Conservation (phyloP, 306 rosid genomes). For the Clitoria ternatea region DNA sequence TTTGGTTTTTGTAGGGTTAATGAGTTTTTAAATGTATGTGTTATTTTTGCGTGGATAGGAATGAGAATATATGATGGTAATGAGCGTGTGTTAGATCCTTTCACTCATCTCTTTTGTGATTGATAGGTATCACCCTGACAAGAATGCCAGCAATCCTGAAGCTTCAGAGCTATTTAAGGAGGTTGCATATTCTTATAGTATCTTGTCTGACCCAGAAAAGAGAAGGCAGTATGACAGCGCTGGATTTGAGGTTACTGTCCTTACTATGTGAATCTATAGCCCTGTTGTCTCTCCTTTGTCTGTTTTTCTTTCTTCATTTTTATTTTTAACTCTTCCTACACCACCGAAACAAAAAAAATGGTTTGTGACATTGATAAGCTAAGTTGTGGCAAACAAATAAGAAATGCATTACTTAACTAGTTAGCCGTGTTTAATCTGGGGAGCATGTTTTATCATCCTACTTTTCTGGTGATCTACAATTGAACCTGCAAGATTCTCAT, state of each 20-base stretch:
- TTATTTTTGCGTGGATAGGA: constrained; percentile 3
- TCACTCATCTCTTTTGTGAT: constrained; percentile 4
- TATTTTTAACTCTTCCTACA: not conserved
- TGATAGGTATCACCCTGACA: constrained; percentile 94
- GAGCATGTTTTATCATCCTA: constrained; percentile 5
- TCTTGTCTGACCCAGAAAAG: constrained; percentile 96
- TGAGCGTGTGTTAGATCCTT: constrained; percentile 1
- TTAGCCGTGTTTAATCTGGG: not conserved
- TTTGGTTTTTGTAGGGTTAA: constrained; percentile 2
- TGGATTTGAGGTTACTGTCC: constrained; percentile 76
- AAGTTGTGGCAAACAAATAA: not conserved
- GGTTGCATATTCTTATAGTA: constrained; percentile 90
- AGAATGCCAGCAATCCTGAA: constrained; percentile 86
- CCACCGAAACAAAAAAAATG: not conserved
- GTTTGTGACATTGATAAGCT: not conserved
- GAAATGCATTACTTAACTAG: not conserved
- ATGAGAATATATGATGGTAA: not conserved
- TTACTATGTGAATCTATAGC: constrained; percentile 8
- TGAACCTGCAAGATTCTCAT: not conserved
- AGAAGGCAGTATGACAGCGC: constrained; percentile 93
- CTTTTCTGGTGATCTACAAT: not conserved
- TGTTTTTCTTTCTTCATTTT: not conserved
- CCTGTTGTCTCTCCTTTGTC: not conserved
- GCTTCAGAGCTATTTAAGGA: constrained; percentile 95
- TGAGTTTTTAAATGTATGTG: too few relatives aligned